Evolutionary conservation across 805 yeast genomes (phyloP).

Genomic region (Spencermartinsiella europaea): DNA sequence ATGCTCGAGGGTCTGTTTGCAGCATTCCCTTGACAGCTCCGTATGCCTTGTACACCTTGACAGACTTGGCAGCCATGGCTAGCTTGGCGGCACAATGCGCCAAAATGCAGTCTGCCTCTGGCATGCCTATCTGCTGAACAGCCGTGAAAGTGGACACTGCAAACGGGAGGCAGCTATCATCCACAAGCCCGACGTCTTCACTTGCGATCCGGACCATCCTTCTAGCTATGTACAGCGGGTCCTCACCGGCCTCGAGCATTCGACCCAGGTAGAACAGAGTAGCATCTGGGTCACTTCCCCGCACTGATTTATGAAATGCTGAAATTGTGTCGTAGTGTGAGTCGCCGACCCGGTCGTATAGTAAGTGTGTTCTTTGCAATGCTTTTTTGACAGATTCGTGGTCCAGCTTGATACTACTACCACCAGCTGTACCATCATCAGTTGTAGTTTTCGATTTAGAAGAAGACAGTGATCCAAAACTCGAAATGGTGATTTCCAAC

Average conservation of each 20-base stretch:
- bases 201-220: conserved; percentile 92
- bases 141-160: conserved; percentile 84
- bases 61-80: conserved; percentile 80
- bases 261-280: conserved; percentile 79
- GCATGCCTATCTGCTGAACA: conserved; percentile 85
- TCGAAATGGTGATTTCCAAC: conserved; percentile 49
- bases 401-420: conserved; percentile 4
- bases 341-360: conserved; percentile 86
- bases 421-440: not conserved
- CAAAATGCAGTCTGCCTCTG: conserved; percentile 83
- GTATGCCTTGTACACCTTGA: conserved; percentile 80
- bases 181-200: conserved; percentile 87
- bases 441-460: conserved; percentile 28
- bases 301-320: conserved; percentile 87
- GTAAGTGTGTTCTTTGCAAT: conserved; percentile 47
- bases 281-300: conserved; percentile 90
- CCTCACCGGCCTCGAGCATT: conserved; percentile 93
- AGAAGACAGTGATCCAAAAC: not conserved
- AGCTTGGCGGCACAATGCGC: conserved; percentile 93
- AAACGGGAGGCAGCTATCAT: conserved; percentile 78
- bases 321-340: conserved; percentile 92
- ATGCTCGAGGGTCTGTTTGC: conserved; percentile 50
- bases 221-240: conserved; percentile 81
- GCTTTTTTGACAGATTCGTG: conserved; percentile 35
- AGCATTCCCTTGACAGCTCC: conserved; percentile 57